phyloP scores from a whole-genome alignment of 106 monocot genomes.

The Allium fistulosum region DNA sequence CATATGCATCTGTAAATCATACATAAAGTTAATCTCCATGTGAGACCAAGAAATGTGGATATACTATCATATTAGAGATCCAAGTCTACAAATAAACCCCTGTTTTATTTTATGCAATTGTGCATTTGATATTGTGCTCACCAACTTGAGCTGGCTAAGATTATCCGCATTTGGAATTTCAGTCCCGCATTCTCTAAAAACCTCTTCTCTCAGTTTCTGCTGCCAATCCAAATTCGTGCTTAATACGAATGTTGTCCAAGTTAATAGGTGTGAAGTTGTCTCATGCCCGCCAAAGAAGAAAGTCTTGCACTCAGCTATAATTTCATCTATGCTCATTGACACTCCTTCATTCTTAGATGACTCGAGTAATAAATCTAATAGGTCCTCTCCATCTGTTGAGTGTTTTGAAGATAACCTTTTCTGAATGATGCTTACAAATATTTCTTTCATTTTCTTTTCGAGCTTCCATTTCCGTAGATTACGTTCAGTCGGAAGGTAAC shows the following conservation, averaged over 20 bases:
- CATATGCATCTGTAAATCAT: too few relatives aligned
- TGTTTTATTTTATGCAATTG: too few relatives aligned
- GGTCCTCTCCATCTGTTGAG: slow-evolving; percentile 25
- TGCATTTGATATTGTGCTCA: too few relatives aligned
- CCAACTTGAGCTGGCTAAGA: too few relatives aligned
- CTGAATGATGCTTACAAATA: slow-evolving; percentile 17
- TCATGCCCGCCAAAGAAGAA: slow-evolving; percentile 66
- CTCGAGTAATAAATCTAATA: slow-evolving; percentile 60
- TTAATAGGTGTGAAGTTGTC: slow-evolving; percentile 40
- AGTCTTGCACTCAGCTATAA: slow-evolving; percentile 73
- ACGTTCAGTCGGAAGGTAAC: slow-evolving; percentile 29
- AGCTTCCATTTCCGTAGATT: slow-evolving; percentile 28
- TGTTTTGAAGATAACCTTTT: slow-evolving; percentile 13
- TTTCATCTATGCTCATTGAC: slow-evolving; percentile 44
- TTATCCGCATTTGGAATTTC: too few relatives aligned
- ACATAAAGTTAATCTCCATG: too few relatives aligned
- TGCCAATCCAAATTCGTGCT: neutral
- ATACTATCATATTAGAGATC: too few relatives aligned
- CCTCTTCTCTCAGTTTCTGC: too few relatives aligned
- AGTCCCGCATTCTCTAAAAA: too few relatives aligned
- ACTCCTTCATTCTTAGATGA: slow-evolving; percentile 11
- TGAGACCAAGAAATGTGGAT: too few relatives aligned
- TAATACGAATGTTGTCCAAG: slow-evolving; percentile 54
- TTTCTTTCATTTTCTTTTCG: slow-evolving; percentile 15
- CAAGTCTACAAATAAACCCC: too few relatives aligned